Percentiles rank a stretch among this genome's conserved stretches.
Evolutionary conservation across 352 stramenopile species (phyloP).

Genomic region (Vaucheria bursata): DNA sequence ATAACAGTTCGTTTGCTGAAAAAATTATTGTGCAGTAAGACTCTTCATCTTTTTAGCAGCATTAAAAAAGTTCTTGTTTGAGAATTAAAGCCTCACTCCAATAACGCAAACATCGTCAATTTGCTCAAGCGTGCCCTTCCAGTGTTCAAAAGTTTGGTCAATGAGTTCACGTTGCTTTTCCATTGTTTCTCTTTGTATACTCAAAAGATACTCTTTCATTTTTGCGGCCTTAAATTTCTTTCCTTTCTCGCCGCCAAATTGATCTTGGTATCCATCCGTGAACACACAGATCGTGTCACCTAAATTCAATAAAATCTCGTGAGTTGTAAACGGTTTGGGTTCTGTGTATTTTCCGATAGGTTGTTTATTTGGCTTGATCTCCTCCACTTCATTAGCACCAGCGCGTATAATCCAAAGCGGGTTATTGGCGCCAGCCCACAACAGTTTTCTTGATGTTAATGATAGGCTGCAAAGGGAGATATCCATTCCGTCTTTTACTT

Average conservation of each 20-base stretch:
- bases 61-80: too few relatives aligned
- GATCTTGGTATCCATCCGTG: background rate
- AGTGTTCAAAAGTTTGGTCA: background rate
- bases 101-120: conserved; percentile 2
- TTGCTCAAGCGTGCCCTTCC: background rate
- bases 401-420: background rate
- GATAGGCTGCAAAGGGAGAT: background rate
- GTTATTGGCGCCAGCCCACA: background rate
- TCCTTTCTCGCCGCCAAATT: too few relatives aligned
- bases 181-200: background rate
- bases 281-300: background rate
- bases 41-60: background rate
- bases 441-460: background rate
- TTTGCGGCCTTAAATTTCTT: background rate
- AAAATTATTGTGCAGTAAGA: background rate
- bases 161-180: background rate
- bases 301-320: background rate
- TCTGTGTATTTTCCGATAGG: background rate
- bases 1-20: too few relatives aligned
- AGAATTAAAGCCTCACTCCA: background rate
- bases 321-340: background rate
- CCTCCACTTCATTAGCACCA: background rate
- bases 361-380: background rate
- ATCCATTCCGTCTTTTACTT: background rate
- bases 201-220: background rate